A percentile compares a stretch with the other conserved stretches of the same genome.
Evolutionary conservation across 805 yeast species (phyloP).

Genomic region (Metschnikowia henanensis): DNA sequence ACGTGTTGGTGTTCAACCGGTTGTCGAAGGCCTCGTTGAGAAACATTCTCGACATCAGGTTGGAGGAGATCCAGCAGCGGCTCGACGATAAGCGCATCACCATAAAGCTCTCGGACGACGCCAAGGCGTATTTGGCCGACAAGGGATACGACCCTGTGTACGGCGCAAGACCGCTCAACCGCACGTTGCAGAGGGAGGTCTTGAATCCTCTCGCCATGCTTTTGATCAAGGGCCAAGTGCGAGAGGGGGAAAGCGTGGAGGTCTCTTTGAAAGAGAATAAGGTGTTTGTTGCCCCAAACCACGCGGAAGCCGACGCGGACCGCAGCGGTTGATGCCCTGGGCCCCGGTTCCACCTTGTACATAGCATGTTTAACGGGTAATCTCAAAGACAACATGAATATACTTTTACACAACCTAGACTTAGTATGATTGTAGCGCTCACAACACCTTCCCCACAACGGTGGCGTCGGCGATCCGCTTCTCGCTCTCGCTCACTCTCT

Average conservation of each 20-base stretch:
- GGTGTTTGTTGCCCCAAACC: conserved; percentile 34
- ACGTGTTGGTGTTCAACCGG: conserved; percentile 89
- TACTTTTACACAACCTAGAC: too few species aligned
- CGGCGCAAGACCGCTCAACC: conserved; percentile 96
- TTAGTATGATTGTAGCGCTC: too few species aligned
- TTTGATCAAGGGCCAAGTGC: conserved; percentile 77
- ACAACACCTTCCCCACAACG: conserved; percentile 50
- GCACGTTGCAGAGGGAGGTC: conserved; percentile 80
- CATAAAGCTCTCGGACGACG: conserved; percentile 53
- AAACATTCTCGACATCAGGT: conserved; percentile 81
- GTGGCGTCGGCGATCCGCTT: conserved; percentile 47
- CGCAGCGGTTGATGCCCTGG: neutral
- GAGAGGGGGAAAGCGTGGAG: conserved; percentile 29
- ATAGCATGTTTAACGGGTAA: too few species aligned
- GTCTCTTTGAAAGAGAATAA: conserved; percentile 28
- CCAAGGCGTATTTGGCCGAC: conserved; percentile 76
- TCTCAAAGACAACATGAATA: too few species aligned
- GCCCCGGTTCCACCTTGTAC: too few species aligned
- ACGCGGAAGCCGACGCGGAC: conserved; percentile 18
- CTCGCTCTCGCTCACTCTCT: conserved; percentile 49
- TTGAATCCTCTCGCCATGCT: conserved; percentile 85
- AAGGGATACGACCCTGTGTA: conserved; percentile 89
- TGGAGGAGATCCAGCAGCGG: conserved; percentile 78
- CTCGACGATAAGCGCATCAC: conserved; percentile 75
- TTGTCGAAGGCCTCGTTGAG: conserved; percentile 73